Base-by-base conservation (phyloP, 1,139 yeast species). In the Blastobotrys malaysiensis region DNA sequence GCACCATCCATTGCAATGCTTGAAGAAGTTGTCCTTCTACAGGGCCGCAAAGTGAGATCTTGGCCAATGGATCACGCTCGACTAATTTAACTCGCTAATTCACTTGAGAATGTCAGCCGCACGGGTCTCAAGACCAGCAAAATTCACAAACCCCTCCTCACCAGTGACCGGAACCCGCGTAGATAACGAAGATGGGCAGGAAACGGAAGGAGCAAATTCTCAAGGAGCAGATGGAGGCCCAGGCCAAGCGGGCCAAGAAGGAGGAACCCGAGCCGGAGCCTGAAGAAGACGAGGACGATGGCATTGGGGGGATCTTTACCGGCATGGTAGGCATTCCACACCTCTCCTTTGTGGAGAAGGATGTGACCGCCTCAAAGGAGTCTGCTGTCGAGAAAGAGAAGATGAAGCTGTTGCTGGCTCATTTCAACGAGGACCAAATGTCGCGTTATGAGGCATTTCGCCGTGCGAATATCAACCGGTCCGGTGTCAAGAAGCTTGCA, bases 391-490 rank as follows among this genome's bases (percentile, higher is more conserved):
- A 70, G 52, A 64, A 71, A 22, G 91, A 85, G 52, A 77, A 81
- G 57, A 78, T 82, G 67, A 78, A 87, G 59, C 65, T 90, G 24
- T 72, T 91, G 58, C 79, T 90, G 59, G 81, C 88, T 20, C 82
- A 83, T 60, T 82, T 93, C 66, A 84, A 86, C 56, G 81, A 81
- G n/a, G 88, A 84, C 44, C 97, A 93, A 66, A 85, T 88, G 85
- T 84, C 84, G 57, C 72, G 97, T 52, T 91, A 90, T 69, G 97
- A 90, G 66, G 88, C 88, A 11, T 90, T 84, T 68, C 78, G 97
- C 61, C 77, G 98, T 61, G 86, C 95, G 54, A 86, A 89, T 39
- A 74, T 93, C 51, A 89, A 87, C 64, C 83, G 86, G 59, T 80
- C 84, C 1, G 89, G 90, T 1, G 88, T 91, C 13, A 88, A 88